Conservation (phyloP, 2,329 filamentous ascomycete species). For the Xylariales sp. region DNA sequence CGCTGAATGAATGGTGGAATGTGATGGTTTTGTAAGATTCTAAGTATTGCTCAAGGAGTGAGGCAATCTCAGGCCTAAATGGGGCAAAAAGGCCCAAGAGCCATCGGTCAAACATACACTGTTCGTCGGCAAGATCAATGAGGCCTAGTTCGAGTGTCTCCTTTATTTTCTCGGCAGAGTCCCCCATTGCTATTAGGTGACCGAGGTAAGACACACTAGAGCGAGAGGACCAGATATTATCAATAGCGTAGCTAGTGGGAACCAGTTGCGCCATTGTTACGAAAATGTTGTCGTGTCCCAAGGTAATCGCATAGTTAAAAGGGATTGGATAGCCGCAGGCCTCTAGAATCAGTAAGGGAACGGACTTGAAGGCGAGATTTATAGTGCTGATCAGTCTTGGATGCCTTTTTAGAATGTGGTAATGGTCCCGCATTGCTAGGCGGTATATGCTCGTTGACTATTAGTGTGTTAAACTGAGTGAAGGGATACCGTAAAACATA, state of each 20-base stretch:
- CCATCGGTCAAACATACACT: conserved; percentile 31
- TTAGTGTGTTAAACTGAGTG: background rate
- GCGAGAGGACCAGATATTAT: too few relatives aligned
- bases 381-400: background rate
- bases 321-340: conserved; percentile 6
- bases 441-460: background rate
- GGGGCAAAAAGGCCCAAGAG: conserved; percentile 27
- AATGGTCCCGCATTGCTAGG: background rate
- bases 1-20: background rate
- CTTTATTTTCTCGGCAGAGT: background rate
- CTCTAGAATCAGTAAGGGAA: background rate
- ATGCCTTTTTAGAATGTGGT: background rate
- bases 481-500: conserved; percentile 2
- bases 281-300: background rate
- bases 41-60: conserved; percentile 18
- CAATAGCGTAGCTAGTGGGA: fast-evolving
- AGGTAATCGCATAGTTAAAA: background rate
- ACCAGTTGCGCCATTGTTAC: background rate
- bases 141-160: conserved; percentile 16
- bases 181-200: background rate
- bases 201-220: background rate
- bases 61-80: conserved; percentile 13
- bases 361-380: background rate
- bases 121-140: conserved; percentile 14
- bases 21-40: background rate